Evolutionary conservation across 805 yeast species (phyloP).

Genomic region (Debaryomyces hansenii): DNA sequence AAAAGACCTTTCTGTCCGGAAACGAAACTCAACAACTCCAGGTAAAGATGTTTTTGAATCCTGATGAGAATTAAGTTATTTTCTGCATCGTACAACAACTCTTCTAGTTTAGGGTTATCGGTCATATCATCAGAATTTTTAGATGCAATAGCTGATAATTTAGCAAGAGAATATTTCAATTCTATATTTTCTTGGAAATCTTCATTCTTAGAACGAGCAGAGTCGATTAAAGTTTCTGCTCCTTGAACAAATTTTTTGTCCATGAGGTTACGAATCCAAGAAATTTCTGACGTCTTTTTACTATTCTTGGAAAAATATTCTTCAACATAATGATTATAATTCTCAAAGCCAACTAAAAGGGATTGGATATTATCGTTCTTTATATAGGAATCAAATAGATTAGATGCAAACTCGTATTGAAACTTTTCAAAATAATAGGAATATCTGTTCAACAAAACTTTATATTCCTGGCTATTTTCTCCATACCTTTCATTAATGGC

Average conservation of each 20-base stretch:
- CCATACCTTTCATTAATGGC: constrained; percentile 18
- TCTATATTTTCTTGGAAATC: constrained; percentile 48
- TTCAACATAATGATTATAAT: constrained; percentile 48
- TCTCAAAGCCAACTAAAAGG: constrained; percentile 57
- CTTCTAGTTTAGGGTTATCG: constrained; percentile 16
- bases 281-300: constrained; percentile 49
- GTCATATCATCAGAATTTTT: constrained; percentile 8
- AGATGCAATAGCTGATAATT: constrained; percentile 57
- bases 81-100: constrained; percentile 46
- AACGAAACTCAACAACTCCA: constrained; percentile 16
- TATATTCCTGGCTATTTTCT: constrained; percentile 12
- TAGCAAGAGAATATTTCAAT: constrained; percentile 68
- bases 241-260: constrained; percentile 53
- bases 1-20: constrained; percentile 8
- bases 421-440: constrained; percentile 56
- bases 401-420: constrained; percentile 68
- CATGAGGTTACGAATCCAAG: constrained; percentile 72
- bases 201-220: constrained; percentile 33
- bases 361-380: constrained; percentile 50
- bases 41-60: constrained; percentile 44
- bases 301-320: constrained; percentile 49
- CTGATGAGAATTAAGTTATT: constrained; percentile 47
- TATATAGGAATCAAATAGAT: constrained; percentile 60
- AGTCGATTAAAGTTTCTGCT: constrained; percentile 43
- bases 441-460: constrained; percentile 28